Percentiles rank a stretch among this genome's conserved stretches.
Evolutionary conservation across 2,329 filamentous ascomycete genomes (phyloP).

Genomic region (Arthrobotrys pseudoclavata): DNA sequence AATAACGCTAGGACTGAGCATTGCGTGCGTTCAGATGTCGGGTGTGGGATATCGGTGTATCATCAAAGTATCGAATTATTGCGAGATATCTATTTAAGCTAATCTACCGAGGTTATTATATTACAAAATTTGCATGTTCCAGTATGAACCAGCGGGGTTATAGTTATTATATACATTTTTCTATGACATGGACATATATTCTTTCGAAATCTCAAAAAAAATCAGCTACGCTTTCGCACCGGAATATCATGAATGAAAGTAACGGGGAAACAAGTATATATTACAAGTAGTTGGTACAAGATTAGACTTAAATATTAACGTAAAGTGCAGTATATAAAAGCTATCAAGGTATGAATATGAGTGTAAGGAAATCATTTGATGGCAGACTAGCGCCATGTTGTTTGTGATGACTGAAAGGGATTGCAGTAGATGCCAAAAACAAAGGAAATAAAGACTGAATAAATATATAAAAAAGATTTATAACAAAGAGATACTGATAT

Average conservation of each 20-base stretch:
- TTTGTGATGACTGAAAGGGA: not conserved
- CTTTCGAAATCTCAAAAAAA: not conserved
- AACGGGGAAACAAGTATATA: not conserved
- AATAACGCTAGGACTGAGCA: too few relatives aligned
- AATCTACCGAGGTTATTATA: too few relatives aligned
- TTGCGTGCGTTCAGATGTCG: too few relatives aligned
- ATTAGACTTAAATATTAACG: not conserved
- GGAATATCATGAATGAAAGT: not conserved
- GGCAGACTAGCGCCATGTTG: not conserved
- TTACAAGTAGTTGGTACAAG: constrained; percentile 3
- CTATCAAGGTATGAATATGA: not conserved
- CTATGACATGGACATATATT: not conserved
- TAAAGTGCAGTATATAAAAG: not conserved
- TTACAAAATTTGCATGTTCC: too few relatives aligned
- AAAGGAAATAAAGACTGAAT: constrained; percentile 1
- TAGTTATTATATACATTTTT: not conserved
- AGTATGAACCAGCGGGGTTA: not conserved
- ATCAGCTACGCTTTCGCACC: not conserved
- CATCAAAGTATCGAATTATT: too few relatives aligned
- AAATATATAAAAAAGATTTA: not conserved
- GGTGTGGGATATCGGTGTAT: too few relatives aligned
- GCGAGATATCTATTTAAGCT: too few relatives aligned
- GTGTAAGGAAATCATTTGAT: not conserved
- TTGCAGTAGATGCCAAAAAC: not conserved
- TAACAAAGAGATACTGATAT: not conserved